Conservation (phyloP, 2,329 filamentous ascomycete species). For the Tolypocladium capitatum region DNA sequence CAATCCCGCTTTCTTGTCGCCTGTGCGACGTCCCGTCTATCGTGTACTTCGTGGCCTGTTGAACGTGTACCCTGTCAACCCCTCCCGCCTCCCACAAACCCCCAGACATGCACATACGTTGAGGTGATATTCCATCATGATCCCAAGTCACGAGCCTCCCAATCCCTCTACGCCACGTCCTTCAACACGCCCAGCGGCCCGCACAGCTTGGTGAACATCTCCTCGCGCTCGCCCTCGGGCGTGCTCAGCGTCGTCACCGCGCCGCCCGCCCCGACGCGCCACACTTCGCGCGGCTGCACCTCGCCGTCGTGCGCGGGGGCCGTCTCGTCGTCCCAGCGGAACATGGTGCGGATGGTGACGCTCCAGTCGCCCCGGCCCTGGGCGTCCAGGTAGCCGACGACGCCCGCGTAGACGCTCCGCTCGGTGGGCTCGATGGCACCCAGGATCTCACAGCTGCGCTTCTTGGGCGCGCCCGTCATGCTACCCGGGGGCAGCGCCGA, state of each 20-base stretch:
- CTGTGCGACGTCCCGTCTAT: background rate
- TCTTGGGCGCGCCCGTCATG: conserved; percentile 96
- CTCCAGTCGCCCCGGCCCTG: conserved; percentile 80
- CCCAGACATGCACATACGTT: conserved; percentile 19
- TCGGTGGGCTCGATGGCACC: conserved; percentile 50
- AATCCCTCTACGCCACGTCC: conserved; percentile 14
- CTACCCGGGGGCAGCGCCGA: conserved; percentile 75
- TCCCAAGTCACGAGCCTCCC: conserved; percentile 1
- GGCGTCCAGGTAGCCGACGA: conserved; percentile 81
- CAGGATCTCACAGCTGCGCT: conserved; percentile 77
- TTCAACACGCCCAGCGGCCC: conserved; percentile 40
- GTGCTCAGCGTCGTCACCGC: conserved; percentile 80
- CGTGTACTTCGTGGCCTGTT: background rate
- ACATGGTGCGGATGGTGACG: conserved; percentile 76
- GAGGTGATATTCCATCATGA: conserved; percentile 11
- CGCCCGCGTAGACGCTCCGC: conserved; percentile 73
- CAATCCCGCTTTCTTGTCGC: background rate
- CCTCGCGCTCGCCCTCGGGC: conserved; percentile 68
- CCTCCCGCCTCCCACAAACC: conserved; percentile 9
- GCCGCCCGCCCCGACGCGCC: conserved; percentile 81
- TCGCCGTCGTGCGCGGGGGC: conserved; percentile 14
- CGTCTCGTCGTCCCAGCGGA: conserved; percentile 53
- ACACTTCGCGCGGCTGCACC: conserved; percentile 38
- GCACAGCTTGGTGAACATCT: conserved; percentile 70
- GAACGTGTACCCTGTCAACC: background rate